These are phyloP conservation scores for Onygenales sp. DNA, from an alignment of 2,329 filamentous ascomycete species.

Conservation along the genomic window DNA sequence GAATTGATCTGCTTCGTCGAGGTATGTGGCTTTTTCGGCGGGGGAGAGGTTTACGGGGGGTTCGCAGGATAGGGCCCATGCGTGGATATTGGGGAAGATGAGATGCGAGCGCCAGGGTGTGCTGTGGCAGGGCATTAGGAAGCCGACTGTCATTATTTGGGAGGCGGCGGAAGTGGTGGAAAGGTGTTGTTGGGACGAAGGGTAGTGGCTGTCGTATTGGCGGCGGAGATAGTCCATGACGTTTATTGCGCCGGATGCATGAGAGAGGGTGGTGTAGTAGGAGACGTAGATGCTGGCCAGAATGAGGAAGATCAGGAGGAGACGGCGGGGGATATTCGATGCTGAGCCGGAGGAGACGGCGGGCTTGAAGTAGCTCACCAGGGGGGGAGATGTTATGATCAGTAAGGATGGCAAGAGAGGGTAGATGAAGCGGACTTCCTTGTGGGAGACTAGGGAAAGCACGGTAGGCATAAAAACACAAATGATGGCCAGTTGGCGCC, in stretches of 20 bases:
- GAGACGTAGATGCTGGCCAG: constrained; percentile 61
- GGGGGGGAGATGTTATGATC: constrained; percentile 61
- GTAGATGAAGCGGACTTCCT: constrained; percentile 95
- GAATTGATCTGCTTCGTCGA: constrained; percentile 87
- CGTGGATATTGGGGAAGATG: constrained; percentile 61
- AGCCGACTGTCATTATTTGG: constrained; percentile 50
- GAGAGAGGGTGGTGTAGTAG: constrained; percentile 62
- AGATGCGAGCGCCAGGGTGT: constrained; percentile 92
- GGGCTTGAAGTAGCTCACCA: constrained; percentile 55
- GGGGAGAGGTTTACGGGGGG: constrained; percentile 63
- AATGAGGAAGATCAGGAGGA: constrained; percentile 51
- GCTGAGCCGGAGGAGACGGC: constrained; percentile 24
- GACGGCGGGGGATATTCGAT: constrained; percentile 35
- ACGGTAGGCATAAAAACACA: constrained; percentile 50
- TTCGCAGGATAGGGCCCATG: constrained; percentile 83
- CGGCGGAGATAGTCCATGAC: constrained; percentile 67
- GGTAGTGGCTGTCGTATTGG: constrained; percentile 50
- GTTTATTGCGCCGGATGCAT: constrained; percentile 70
- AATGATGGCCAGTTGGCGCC: constrained; percentile 48
- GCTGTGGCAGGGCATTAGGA: constrained; percentile 91
- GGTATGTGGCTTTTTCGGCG: constrained; percentile 56
- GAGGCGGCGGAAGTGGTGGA: constrained; percentile 2
- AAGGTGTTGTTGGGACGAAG: neutral
- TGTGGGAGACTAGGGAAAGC: constrained; percentile 79
- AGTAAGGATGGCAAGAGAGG: constrained; percentile 82